A percentile compares a stretch with the other conserved stretches of the same genome.
These are phyloP conservation scores for Tuber aestivum DNA, from an alignment of 495 filamentous ascomycete species.

Conservation along the genomic window DNA sequence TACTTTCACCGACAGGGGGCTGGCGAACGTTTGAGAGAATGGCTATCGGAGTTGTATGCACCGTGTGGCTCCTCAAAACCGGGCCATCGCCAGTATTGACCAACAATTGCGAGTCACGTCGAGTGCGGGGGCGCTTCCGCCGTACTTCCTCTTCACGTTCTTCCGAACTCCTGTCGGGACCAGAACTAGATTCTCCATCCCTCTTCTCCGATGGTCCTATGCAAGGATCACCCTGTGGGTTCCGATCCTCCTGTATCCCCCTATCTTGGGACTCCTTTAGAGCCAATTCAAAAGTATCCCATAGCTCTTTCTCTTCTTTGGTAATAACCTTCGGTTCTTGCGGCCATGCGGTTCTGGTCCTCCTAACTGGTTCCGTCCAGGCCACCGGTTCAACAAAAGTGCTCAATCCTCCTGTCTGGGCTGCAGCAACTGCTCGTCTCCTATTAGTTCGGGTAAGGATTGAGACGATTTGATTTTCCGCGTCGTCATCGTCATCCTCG, in stretches of 20 bases:
- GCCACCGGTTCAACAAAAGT: constrained; percentile 32
- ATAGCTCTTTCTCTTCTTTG: constrained; percentile 37
- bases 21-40: not conserved
- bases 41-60: not conserved
- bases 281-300: constrained; percentile 41
- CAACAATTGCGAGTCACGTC: constrained; percentile 37
- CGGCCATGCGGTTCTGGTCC: constrained; percentile 34
- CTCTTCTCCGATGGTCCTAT: constrained; percentile 21
- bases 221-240: not conserved
- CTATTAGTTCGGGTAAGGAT: constrained; percentile 5
- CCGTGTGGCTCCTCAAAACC: not conserved
- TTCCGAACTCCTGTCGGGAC: not conserved
- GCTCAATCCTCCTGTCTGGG: constrained; percentile 31
- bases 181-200: constrained; percentile 21
- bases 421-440: constrained; percentile 36
- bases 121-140: constrained; percentile 37
- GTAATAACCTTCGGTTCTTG: constrained; percentile 31
- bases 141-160: constrained; percentile 27
- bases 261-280: constrained; percentile 12
- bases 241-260: not conserved
- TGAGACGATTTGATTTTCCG: constrained; percentile 6
- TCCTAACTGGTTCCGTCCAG: constrained; percentile 34
- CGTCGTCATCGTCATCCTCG: constrained; percentile 6
- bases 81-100: not conserved
- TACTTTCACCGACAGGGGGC: not conserved